Evolutionary conservation across 2,329 filamentous ascomycete genomes (phyloP).

Genomic region (Diplodia sapinea): DNA sequence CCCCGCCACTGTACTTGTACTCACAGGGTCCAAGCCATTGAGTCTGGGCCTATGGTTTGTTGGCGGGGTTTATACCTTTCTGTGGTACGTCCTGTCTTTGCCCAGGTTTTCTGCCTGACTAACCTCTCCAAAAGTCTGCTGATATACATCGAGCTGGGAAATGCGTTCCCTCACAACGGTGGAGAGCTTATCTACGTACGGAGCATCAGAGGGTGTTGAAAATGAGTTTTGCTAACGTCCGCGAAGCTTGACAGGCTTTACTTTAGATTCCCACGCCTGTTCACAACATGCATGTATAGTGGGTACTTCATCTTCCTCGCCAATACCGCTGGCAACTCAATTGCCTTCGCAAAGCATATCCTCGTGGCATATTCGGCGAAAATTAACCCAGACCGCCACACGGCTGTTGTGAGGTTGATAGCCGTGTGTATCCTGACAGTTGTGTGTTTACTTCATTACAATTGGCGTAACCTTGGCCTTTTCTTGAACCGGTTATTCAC

Average conservation of each 20-base stretch:
- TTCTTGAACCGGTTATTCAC: slow-evolving; percentile 48
- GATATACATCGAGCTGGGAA: slow-evolving; percentile 58
- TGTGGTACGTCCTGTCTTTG: slow-evolving; percentile 41
- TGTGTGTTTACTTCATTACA: slow-evolving; percentile 48
- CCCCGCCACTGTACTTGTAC: slow-evolving; percentile 52
- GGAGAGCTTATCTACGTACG: slow-evolving; percentile 54
- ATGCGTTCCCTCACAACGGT: slow-evolving; percentile 53
- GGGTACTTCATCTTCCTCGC: slow-evolving; percentile 48
- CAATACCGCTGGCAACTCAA: slow-evolving; percentile 46
- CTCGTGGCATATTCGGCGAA: slow-evolving; percentile 34
- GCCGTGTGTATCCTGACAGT: slow-evolving; percentile 44
- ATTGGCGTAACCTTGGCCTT: slow-evolving; percentile 39
- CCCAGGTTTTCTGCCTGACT: background rate
- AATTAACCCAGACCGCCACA: background rate
- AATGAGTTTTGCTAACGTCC: background rate
- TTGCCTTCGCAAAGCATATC: slow-evolving; percentile 45
- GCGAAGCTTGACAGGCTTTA: background rate
- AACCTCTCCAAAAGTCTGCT: slow-evolving; percentile 37
- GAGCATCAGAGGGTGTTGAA: slow-evolving; percentile 27
- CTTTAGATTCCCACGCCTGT: slow-evolving; percentile 38
- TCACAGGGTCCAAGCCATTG: slow-evolving; percentile 43
- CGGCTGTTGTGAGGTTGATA: slow-evolving; percentile 43
- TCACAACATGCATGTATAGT: slow-evolving; percentile 48
- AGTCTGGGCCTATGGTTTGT: slow-evolving; percentile 59
- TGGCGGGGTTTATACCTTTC: slow-evolving; percentile 56